Base-by-base conservation (phyloP, 73 alveolate species). In the Stentor roeselii region DNA sequence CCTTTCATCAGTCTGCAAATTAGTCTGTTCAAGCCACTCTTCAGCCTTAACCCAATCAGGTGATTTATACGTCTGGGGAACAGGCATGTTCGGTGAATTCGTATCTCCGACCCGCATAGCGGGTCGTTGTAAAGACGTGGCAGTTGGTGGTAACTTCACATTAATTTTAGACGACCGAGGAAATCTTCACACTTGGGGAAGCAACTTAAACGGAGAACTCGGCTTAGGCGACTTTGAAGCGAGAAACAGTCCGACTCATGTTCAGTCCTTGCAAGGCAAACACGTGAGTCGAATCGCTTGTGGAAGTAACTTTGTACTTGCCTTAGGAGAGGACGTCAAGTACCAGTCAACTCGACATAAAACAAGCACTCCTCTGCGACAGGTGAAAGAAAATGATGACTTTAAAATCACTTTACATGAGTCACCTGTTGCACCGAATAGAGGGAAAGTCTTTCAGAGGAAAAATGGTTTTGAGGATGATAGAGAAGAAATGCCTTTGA, bases 11-110 rank as follows among this genome's bases (percentile, higher is more conserved):
- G 37, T 41, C 6, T 38, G 74, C 36, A 75, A 75, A 38, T 27
- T 83, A 3, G 39, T 82, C 11, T 78, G 84, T n/a, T 78, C 84
- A 3, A 30, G 50, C 3, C 87, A 76, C 36, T 86, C 92, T 21
- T 88, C 92, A 3, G 91, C 95, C 14, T 42, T 86, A 3, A 59
- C 90, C 6, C 76, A 39, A 14, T 75, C 38, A n/a, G 82, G 83
- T 3, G 76, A 89, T 37, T 60, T 89, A 15, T 89, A 42, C 75
- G 60, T 89, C 39, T 89, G 95, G 92, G 95, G 95, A 3, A 42
- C 86, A 4, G 95, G 95, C 4, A 38, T 76, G 30, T 89, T 89
- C 78, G 95, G 95, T 2, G 88, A 86, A 42, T 89, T 89, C 58
- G 59, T 30, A 39, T 42, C 90, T 36, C 95, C 92, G 59, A 85